A percentile compares a stretch with the other conserved stretches of the same genome.
Evolutionary conservation across 2,329 filamentous ascomycete genomes (phyloP).

Genomic region (Graphiopsis chlorocephala): DNA sequence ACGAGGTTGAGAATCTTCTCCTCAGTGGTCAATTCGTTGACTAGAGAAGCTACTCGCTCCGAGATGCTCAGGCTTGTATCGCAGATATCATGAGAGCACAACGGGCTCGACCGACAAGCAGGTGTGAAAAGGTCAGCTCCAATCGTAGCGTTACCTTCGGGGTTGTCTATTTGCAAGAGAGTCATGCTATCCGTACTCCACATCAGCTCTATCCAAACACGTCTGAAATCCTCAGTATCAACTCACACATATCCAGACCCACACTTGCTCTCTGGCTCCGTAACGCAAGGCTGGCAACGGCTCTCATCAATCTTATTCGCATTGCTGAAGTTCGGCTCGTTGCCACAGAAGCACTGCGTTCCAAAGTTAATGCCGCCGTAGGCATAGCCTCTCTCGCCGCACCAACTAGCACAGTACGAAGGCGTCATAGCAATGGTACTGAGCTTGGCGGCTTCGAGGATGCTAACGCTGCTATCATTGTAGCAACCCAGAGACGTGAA

Average conservation of each 20-base stretch:
- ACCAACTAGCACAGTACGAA: slow-evolving; percentile 14
- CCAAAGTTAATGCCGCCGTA: slow-evolving; percentile 15
- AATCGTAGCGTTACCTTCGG: slow-evolving; percentile 2
- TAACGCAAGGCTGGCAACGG: slow-evolving; percentile 4
- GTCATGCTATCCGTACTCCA: background rate
- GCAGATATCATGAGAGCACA: slow-evolving; percentile 8
- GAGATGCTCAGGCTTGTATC: slow-evolving; percentile 6
- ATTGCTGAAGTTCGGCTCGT: slow-evolving; percentile 13
- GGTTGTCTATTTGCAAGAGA: slow-evolving; percentile 9
- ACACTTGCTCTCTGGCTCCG: slow-evolving; percentile 13
- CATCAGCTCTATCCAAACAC: background rate
- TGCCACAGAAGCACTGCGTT: slow-evolving; percentile 14
- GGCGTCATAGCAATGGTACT: slow-evolving; percentile 16
- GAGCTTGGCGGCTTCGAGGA: slow-evolving; percentile 13
- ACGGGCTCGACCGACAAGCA: slow-evolving; percentile 11
- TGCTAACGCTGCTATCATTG: slow-evolving; percentile 16
- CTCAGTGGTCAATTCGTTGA: background rate
- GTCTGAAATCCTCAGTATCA: background rate
- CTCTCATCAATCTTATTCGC: slow-evolving; percentile 14
- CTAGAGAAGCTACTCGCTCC: slow-evolving; percentile 8
- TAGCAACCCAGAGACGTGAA: slow-evolving; percentile 9
- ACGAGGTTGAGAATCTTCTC: slow-evolving; percentile 40
- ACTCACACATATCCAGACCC: slow-evolving; percentile 8
- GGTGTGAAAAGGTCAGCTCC: slow-evolving; percentile 11
- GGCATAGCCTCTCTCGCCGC: slow-evolving; percentile 13